Percentiles rank a stretch among this genome's conserved stretches.
Evolutionary conservation across 2,329 filamentous ascomycete species (phyloP).

Genomic region (Trichoderma guizhouense): DNA sequence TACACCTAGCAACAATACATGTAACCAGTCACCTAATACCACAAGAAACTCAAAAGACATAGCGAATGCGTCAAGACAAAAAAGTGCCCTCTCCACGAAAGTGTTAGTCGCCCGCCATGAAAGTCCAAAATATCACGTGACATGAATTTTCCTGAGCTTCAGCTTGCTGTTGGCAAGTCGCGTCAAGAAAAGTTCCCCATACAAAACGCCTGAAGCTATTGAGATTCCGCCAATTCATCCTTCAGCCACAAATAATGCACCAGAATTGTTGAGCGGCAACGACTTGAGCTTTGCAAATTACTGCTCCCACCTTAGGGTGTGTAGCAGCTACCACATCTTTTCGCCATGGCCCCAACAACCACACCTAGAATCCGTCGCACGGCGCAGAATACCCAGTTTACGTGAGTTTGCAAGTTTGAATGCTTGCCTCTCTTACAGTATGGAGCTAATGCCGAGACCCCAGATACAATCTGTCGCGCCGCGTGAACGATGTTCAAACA

Average conservation of each 20-base stretch:
- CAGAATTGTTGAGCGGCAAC: neutral
- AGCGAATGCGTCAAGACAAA: neutral
- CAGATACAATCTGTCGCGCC: slow-evolving; percentile 59
- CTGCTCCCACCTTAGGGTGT: slow-evolving; percentile 12
- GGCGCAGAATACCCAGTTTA: slow-evolving; percentile 47
- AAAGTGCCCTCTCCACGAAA: neutral
- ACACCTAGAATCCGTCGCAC: slow-evolving; percentile 45
- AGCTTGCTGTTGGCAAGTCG: slow-evolving; percentile 3
- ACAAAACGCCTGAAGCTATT: neutral
- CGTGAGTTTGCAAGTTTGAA: slow-evolving; percentile 34
- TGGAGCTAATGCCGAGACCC: neutral
- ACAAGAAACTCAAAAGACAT: neutral
- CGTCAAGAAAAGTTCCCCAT: slow-evolving; percentile 17
- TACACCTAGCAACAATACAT: neutral
- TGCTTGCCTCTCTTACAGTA: neutral
- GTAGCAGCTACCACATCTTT: slow-evolving; percentile 10
- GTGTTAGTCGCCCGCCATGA: neutral
- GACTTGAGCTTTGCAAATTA: neutral
- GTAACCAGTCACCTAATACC: neutral
- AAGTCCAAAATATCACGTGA: slow-evolving; percentile 12
- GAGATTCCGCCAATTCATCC: neutral
- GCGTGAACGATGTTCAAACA: slow-evolving; percentile 57
- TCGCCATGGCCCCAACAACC: slow-evolving; percentile 33
- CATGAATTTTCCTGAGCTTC: slow-evolving; percentile 4
- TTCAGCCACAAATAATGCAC: neutral